Percentiles rank a stretch among this genome's conserved stretches.
phyloP scores from a whole-genome alignment of 148 eudicot genomes.

The Euryodendron excelsum region DNA sequence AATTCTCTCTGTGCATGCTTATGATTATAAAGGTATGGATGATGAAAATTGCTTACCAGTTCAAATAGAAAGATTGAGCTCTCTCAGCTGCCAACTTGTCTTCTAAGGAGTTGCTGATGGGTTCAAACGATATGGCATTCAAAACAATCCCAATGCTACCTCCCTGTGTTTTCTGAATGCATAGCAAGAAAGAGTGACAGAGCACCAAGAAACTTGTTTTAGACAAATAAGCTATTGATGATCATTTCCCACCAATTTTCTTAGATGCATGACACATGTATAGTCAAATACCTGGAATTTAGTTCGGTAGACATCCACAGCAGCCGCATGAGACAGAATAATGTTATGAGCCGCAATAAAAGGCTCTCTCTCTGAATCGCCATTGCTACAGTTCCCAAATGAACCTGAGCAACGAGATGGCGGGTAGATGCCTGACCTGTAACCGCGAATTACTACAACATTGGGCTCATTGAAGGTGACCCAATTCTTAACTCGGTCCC shows the following conservation, averaged over 20 bases:
- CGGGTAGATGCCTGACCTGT: conserved; percentile 55
- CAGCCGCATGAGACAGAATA: conserved; percentile 61
- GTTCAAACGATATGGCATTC: conserved; percentile 62
- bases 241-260: not conserved
- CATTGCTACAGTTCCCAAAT: conserved; percentile 56
- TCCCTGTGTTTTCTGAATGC: conserved; percentile 50
- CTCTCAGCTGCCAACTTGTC: conserved; percentile 62
- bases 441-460: conserved; percentile 40
- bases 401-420: conserved; percentile 60
- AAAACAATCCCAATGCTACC: conserved; percentile 65
- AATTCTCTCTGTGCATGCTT: no score
- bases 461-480: conserved; percentile 73
- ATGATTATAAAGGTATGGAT: not conserved
- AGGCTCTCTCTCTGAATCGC: conserved; percentile 71
- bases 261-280: not conserved
- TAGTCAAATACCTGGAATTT: conserved; percentile 50
- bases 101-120: conserved; percentile 52
- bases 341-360: conserved; percentile 70
- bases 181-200: not conserved
- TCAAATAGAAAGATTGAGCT: conserved; percentile 63
- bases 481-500: conserved; percentile 67
- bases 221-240: not conserved
- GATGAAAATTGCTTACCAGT: conserved; percentile 36
- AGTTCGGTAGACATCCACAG: conserved; percentile 48
- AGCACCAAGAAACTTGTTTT: not conserved